Base-by-base conservation (phyloP, 2,329 filamentous ascomycete species). In the Fusarium sp. region DNA sequence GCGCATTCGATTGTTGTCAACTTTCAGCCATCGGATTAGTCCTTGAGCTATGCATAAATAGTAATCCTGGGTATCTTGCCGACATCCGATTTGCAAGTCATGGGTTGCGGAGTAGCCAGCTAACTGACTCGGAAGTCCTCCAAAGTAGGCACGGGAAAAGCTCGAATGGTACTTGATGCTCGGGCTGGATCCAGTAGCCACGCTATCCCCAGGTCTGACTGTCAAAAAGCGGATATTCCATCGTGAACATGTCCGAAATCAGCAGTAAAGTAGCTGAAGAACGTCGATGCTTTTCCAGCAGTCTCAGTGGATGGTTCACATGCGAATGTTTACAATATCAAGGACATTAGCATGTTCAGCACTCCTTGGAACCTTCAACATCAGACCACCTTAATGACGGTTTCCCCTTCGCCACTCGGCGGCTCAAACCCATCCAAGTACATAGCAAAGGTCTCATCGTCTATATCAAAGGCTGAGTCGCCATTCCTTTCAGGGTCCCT, bases 391-490 rank as follows among this genome's bases (percentile, higher is more conserved):
- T 57, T 27, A 14, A 62, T 54, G 2, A 57, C 19, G 16, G 29
- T 37, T 16, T 69, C 66, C n/a, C 45, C 63, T 19, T 69, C 66
- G 7, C 49, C 63, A 16, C 8, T 25, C 4, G 66, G 66, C 9
- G 38, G 46, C 39, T 62, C 35, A 46, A 69, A 67, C 4, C 56
- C 66, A 18, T 3, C 7, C 11, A 37, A 48, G 18, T 62, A 69
- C 27, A 46, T 52, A 7, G 7, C 35, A 16, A 69, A 69, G 1
- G 56, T 69, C 27, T 31, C 10, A 14, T 46, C 27, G 27, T 62
- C 45, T 2, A 69, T 19, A 25, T 69, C 42, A 37, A 58, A 67
- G 15, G 63, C 63, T 9, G 56, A 69, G n/a, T 67, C 63, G 3
- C 63, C 66, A 16, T 56, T 46, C 25, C 63, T 62, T 3, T 12